Conservation (phyloP, 352 stramenopile species). For the Phytophthora boehmeriae region DNA sequence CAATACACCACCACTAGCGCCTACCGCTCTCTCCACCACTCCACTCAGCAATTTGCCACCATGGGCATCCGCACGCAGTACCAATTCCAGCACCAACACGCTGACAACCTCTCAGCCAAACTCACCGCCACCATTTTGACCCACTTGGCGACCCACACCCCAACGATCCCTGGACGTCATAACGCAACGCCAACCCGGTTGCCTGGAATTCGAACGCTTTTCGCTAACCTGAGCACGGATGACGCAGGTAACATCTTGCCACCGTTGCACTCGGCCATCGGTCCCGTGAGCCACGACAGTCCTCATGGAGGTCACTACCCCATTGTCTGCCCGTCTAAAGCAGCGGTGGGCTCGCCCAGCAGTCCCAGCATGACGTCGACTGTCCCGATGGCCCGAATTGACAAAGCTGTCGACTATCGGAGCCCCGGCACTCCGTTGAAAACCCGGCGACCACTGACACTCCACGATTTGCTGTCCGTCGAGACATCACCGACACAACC, state of each 20-base stretch:
- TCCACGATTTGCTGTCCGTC: conserved; percentile 59
- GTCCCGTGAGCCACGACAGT: conserved; percentile 17
- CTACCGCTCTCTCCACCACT: background rate
- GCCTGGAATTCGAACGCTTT: conserved; percentile 29
- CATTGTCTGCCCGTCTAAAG: conserved; percentile 25
- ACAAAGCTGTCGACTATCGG: background rate
- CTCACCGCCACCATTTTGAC: conserved; percentile 34
- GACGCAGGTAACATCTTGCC: conserved; percentile 11
- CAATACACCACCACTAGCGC: conserved; percentile 28
- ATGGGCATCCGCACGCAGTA: conserved; percentile 31
- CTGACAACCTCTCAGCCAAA: conserved; percentile 25
- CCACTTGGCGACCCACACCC: conserved; percentile 25
- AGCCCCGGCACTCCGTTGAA: conserved; percentile 27
- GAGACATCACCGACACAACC: conserved; percentile 20
- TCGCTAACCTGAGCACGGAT: conserved; percentile 13
- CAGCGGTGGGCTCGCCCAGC: conserved; percentile 34
- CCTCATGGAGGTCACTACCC: conserved; percentile 11
- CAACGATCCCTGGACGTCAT: conserved; percentile 28
- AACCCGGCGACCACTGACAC: conserved; percentile 46
- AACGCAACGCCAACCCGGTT: conserved; percentile 9
- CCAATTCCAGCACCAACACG: conserved; percentile 19
- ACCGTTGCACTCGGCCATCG: conserved; percentile 28
- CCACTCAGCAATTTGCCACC: background rate
- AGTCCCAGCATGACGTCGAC: conserved; percentile 34
- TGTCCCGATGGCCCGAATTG: conserved; percentile 8